Conservation (phyloP, 306 rosid species). For the Spatholobus suberectus region DNA sequence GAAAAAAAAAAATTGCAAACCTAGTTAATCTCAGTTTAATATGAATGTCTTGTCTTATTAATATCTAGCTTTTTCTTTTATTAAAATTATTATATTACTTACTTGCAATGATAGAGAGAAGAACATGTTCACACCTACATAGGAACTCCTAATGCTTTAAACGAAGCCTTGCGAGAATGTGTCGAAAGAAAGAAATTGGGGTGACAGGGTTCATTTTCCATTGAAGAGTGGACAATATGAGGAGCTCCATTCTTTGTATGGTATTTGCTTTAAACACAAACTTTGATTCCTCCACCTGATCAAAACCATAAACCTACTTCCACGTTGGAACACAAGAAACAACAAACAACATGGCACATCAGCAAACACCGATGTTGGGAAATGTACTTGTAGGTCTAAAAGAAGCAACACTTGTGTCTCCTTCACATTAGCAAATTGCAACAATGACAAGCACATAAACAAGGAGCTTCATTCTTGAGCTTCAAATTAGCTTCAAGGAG, state of each 20-base stretch:
- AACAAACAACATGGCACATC: conserved; percentile 33
- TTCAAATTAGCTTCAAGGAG: too few species aligned
- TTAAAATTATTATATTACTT: conserved; percentile 24
- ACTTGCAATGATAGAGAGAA: conserved; percentile 69
- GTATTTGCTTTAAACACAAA: conserved; percentile 79
- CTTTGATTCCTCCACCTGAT: conserved; percentile 75
- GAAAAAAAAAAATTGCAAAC: conserved; percentile 1
- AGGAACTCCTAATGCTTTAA: conserved; percentile 61
- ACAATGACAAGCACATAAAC: too few species aligned
- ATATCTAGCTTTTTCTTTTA: too few species aligned
- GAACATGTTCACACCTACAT: conserved; percentile 64
- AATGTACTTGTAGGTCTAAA: conserved; percentile 73
- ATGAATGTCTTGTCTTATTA: neutral
- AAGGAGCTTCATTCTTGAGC: too few species aligned
- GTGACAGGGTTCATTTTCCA: conserved; percentile 95
- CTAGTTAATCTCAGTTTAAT: neutral
- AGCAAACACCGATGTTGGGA: neutral
- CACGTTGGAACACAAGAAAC: conserved; percentile 14
- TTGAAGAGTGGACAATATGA: conserved; percentile 75
- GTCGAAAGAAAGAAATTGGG: too few species aligned
- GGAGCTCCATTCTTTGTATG: conserved; percentile 87
- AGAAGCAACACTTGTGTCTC: conserved; percentile 79
- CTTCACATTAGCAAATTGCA: conserved; percentile 89
- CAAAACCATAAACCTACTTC: neutral
- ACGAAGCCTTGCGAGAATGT: conserved; percentile 63